Evolutionary conservation across 345 rosid genomes (phyloP).

Genomic region (Gossypium rotundifolium): DNA sequence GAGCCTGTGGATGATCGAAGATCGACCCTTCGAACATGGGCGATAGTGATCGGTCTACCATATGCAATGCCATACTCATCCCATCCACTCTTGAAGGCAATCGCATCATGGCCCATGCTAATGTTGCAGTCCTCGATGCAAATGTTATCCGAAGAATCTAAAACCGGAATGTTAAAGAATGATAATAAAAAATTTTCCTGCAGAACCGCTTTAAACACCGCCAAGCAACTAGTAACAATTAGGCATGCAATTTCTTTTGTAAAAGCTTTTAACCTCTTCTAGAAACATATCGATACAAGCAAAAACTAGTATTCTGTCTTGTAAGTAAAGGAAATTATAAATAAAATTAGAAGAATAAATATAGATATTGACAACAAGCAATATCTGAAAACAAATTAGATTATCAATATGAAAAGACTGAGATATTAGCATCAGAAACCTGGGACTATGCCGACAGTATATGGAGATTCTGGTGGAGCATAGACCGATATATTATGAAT

Average conservation of each 20-base stretch:
- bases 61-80: slow-evolving; percentile 87
- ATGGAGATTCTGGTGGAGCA: slow-evolving; percentile 56
- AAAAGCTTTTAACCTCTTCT: too few relatives aligned
- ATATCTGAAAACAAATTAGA: too few relatives aligned
- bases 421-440: slow-evolving; percentile 32
- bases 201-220: background rate
- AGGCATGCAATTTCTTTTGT: background rate
- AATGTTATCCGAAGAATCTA: slow-evolving; percentile 85
- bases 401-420: too few relatives aligned
- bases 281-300: too few relatives aligned
- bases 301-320: too few relatives aligned
- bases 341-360: too few relatives aligned
- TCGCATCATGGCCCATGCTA: slow-evolving; percentile 64
- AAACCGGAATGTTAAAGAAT: slow-evolving; percentile 1
- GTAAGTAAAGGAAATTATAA: too few relatives aligned
- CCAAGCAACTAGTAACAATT: background rate
- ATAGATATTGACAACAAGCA: too few relatives aligned
- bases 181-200: background rate
- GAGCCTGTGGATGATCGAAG: slow-evolving; percentile 72
- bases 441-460: slow-evolving; percentile 73
- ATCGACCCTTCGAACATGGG: slow-evolving; percentile 53
- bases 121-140: slow-evolving; percentile 83
- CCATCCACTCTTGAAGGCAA: slow-evolving; percentile 93
- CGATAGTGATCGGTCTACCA: slow-evolving; percentile 49
- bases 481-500: slow-evolving; percentile 50